Evolutionary conservation across 495 filamentous ascomycete genomes (phyloP).

Genomic region (Recurvomyces mirabilis): DNA sequence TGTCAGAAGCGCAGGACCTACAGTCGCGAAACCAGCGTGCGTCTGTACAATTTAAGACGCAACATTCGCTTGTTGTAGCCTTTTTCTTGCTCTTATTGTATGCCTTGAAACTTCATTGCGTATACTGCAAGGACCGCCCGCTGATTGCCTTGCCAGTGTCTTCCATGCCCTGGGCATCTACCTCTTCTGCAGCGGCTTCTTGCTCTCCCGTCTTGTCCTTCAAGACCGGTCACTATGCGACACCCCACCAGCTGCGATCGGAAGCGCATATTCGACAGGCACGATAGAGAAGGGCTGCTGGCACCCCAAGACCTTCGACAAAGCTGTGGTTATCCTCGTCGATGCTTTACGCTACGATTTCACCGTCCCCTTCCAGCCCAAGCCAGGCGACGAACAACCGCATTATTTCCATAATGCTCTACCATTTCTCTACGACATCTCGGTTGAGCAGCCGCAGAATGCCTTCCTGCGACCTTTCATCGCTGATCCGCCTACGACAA

Average conservation of each 20-base stretch:
- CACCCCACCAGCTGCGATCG: slow-evolving; percentile 50
- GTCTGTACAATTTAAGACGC: slow-evolving; percentile 42
- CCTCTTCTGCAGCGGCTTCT: slow-evolving; percentile 93
- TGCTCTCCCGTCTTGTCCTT: slow-evolving; percentile 83
- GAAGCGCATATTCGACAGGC: slow-evolving; percentile 31
- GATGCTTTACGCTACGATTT: slow-evolving; percentile 96
- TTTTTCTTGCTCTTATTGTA: slow-evolving; percentile 42
- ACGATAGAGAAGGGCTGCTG: slow-evolving; percentile 67
- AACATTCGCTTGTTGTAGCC: slow-evolving; percentile 39
- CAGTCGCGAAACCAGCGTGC: slow-evolving; percentile 24
- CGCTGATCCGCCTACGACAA: slow-evolving; percentile 89
- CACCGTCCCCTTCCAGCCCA: slow-evolving; percentile 63
- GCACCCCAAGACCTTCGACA: slow-evolving; percentile 87
- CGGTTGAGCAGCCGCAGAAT: slow-evolving; percentile 58
- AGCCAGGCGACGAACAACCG: slow-evolving; percentile 37
- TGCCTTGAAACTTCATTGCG: neutral
- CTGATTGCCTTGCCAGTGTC: slow-evolving; percentile 35
- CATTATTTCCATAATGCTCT: slow-evolving; percentile 80
- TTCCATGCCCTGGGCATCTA: slow-evolving; percentile 74
- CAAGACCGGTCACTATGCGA: slow-evolving; percentile 77
- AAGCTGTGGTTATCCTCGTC: slow-evolving; percentile 81
- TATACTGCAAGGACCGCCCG: neutral
- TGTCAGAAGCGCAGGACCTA: too few species aligned
- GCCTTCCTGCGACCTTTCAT: slow-evolving; percentile 92
- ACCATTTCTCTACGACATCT: slow-evolving; percentile 71